phyloP scores from a whole-genome alignment of 345 rosid species.

The Punica granatum region DNA sequence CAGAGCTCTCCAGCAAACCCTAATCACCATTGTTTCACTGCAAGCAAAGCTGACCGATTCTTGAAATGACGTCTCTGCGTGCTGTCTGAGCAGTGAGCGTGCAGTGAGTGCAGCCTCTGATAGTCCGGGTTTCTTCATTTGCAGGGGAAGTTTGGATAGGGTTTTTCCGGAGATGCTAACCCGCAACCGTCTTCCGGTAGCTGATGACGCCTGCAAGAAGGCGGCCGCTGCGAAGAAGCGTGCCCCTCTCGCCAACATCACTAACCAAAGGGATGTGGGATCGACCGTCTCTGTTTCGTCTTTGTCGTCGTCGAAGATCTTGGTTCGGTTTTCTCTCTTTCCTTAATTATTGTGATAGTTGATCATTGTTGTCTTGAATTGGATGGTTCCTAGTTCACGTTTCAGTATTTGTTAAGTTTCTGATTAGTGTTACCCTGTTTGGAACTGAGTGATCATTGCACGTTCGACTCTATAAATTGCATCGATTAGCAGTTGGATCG shows the following conservation, averaged over 20 bases:
- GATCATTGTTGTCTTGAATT: no score
- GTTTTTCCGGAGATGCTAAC: conserved; percentile 17
- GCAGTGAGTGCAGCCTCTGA: neutral
- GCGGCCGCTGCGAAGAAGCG: conserved; percentile 46
- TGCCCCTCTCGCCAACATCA: conserved; percentile 40
- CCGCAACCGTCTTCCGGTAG: conserved; percentile 27
- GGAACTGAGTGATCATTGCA: neutral
- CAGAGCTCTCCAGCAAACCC: neutral
- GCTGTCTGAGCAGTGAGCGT: neutral
- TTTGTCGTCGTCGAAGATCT: conserved; percentile 21
- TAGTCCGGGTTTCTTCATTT: neutral
- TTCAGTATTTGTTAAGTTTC: neutral
- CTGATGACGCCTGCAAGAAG: conserved; percentile 35
- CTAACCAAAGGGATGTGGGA: conserved; percentile 35
- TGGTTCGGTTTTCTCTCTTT: conserved; percentile 30
- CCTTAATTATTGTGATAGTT: no score
- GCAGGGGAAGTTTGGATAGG: neutral
- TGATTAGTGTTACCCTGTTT: neutral
- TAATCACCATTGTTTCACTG: neutral
- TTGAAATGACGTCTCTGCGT: neutral
- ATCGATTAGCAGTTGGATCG: neutral
- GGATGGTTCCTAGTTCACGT: neutral
- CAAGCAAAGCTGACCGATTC: neutral
- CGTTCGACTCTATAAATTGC: neutral
- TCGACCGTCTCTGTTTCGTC: conserved; percentile 11